These are phyloP conservation scores for Colletotrichum incanum DNA, from an alignment of 2,329 filamentous ascomycete genomes.

Conservation along the genomic window DNA sequence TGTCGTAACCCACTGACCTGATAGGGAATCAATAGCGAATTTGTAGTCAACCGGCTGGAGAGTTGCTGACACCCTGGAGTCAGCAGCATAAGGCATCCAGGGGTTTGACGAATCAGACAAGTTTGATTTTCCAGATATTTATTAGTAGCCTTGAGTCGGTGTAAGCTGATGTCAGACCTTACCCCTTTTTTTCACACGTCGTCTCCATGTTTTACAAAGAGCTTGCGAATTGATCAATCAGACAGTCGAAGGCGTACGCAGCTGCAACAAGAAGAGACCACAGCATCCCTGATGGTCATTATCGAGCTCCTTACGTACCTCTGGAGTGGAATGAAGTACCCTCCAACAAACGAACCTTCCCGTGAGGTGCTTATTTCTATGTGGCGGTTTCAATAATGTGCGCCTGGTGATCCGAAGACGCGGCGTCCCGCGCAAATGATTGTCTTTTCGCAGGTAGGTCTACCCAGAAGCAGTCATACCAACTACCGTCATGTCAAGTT, in stretches of 20 bases:
- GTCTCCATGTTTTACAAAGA: no score
- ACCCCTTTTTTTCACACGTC: no score
- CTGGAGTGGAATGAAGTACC: neutral
- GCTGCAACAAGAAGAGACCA: neutral
- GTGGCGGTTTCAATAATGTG: neutral
- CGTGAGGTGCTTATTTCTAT: neutral
- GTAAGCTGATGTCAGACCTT: conserved; percentile 22
- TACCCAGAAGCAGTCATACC: no score
- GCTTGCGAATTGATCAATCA: no score
- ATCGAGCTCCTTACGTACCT: neutral
- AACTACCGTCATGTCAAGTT: no score
- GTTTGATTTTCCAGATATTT: neutral
- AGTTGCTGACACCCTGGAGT: neutral
- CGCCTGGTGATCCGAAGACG: neutral
- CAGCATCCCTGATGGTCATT: no score
- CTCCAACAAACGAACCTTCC: no score
- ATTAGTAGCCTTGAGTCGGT: neutral
- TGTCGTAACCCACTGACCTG: neutral
- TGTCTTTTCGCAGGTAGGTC: no score
- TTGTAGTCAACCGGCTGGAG: neutral
- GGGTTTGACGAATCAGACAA: no score
- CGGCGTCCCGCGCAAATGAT: neutral
- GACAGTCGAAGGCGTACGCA: neutral
- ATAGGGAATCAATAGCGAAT: neutral
- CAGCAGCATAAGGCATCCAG: neutral